These are phyloP conservation scores for Microcyclosporella mali DNA, from an alignment of 2,329 filamentous ascomycete species.

Conservation along the genomic window DNA sequence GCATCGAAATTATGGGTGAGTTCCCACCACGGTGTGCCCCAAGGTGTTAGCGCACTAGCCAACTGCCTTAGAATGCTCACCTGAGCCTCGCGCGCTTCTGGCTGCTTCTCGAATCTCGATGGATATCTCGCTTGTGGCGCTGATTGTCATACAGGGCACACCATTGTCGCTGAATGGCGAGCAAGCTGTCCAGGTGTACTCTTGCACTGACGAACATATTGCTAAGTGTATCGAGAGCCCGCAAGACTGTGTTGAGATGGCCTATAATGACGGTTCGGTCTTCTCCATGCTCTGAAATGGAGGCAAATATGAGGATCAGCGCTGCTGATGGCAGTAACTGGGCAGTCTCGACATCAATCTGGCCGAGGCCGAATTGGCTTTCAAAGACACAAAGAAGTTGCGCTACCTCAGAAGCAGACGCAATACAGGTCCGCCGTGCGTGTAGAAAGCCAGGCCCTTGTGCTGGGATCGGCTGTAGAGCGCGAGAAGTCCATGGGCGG, in stretches of 20 bases:
- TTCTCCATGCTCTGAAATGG: constrained; percentile 15
- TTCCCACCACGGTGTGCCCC: too few species aligned
- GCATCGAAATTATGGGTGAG: too few species aligned
- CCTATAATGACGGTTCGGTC: constrained; percentile 25
- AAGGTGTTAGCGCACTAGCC: too few species aligned
- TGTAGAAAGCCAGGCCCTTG: constrained; percentile 41
- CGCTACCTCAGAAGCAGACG: constrained; percentile 38
- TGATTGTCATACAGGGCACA: constrained; percentile 5
- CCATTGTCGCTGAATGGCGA: constrained; percentile 13
- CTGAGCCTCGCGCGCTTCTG: too few species aligned
- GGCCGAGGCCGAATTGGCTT: constrained; percentile 37
- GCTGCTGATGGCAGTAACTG: constrained; percentile 42
- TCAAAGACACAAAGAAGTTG: constrained; percentile 38
- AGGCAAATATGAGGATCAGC: constrained; percentile 32
- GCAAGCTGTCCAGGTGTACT: constrained; percentile 15
- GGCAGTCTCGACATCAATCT: constrained; percentile 41
- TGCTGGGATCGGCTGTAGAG: constrained; percentile 37
- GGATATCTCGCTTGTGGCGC: background rate
- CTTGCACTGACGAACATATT: constrained; percentile 38
- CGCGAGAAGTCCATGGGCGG: constrained; percentile 40
- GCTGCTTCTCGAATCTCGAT: too few species aligned
- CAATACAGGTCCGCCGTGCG: constrained; percentile 39
- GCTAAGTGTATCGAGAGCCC: constrained; percentile 38
- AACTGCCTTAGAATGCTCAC: too few species aligned
- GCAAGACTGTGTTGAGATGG: constrained; percentile 38